phyloP scores from a whole-genome alignment of 352 stramenopile genomes.

The Globisporangium apiculatum region DNA sequence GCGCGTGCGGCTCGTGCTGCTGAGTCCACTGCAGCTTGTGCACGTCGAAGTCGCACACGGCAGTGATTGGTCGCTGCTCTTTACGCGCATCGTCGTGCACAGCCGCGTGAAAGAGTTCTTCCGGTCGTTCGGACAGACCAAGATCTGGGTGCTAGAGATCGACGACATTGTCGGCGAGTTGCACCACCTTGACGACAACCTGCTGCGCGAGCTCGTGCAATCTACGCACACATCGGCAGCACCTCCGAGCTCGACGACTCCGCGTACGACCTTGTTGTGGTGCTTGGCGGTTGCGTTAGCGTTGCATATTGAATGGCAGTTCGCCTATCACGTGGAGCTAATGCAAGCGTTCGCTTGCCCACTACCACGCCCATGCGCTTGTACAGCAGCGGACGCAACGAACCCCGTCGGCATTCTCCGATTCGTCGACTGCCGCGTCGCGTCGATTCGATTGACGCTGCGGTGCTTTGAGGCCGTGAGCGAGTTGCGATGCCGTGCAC shows the following conservation, averaged over 20 bases:
- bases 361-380: not conserved
- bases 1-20: slow-evolving; percentile 35
- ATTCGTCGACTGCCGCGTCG: slow-evolving; percentile 52
- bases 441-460: slow-evolving; percentile 24
- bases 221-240: slow-evolving; percentile 5
- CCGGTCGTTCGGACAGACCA: slow-evolving; percentile 66
- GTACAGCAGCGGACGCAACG: slow-evolving; percentile 5
- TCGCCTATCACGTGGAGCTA: too few species aligned
- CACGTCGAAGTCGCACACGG: slow-evolving; percentile 32
- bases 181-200: slow-evolving; percentile 26
- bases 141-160: slow-evolving; percentile 53
- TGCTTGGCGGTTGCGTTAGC: not conserved
- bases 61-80: slow-evolving; percentile 30
- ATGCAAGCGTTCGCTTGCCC: not conserved
- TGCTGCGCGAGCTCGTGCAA: slow-evolving; percentile 20
- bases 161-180: slow-evolving; percentile 36
- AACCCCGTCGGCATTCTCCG: slow-evolving; percentile 52
- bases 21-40: slow-evolving; percentile 36
- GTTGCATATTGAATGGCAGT: too few species aligned
- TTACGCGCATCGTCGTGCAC: slow-evolving; percentile 38
- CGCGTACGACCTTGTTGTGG: not conserved
- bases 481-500: slow-evolving; percentile 28
- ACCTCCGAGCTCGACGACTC: not conserved
- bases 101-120: slow-evolving; percentile 60
- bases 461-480: slow-evolving; percentile 27